Percentiles rank a stretch among this genome's conserved stretches.
Evolutionary conservation across 2,329 filamentous ascomycete genomes (phyloP).

Genomic region (Colletotrichum acutatum): DNA sequence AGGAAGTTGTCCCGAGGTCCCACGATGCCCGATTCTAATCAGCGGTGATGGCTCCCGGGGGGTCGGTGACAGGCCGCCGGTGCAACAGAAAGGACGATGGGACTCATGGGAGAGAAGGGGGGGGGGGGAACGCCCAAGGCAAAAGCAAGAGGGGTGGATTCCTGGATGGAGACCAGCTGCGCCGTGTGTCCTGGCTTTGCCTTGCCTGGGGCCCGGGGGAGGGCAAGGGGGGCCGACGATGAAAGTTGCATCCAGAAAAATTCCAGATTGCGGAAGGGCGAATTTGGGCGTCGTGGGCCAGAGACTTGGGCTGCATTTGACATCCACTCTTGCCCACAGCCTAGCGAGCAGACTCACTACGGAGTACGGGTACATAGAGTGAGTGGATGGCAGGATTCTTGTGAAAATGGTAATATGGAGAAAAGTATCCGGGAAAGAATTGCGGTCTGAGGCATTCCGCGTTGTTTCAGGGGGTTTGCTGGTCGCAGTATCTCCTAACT

Average conservation of each 20-base stretch:
- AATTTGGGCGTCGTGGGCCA: not conserved
- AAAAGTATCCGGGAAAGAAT: constrained; percentile 27
- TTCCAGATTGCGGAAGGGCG: constrained; percentile 28
- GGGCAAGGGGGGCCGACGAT: not conserved
- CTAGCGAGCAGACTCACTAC: not conserved
- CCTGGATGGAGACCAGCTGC: constrained; percentile 21
- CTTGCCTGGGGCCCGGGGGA: constrained; percentile 12
- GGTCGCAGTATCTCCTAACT: constrained; percentile 12
- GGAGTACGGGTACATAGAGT: too few relatives aligned
- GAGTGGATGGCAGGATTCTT: not conserved
- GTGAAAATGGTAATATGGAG: constrained; percentile 21
- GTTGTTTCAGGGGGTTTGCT: constrained; percentile 28
- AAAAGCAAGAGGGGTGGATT: constrained; percentile 22
- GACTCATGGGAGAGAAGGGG: not conserved
- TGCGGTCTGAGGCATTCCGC: constrained; percentile 35
- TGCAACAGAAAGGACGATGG: not conserved
- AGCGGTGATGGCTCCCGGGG: constrained; percentile 31
- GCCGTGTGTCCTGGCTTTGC: constrained; percentile 28
- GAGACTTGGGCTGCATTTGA: constrained; percentile 2
- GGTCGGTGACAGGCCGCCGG: constrained; percentile 26
- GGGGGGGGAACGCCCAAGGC: not conserved
- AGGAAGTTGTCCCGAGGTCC: constrained; percentile 6
- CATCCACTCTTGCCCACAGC: constrained; percentile 5
- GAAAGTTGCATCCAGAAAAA: constrained; percentile 29
- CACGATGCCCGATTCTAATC: constrained; percentile 18